Conservation (phyloP, 2,329 filamentous ascomycete species). For the Scleromitrula shiraiana region DNA sequence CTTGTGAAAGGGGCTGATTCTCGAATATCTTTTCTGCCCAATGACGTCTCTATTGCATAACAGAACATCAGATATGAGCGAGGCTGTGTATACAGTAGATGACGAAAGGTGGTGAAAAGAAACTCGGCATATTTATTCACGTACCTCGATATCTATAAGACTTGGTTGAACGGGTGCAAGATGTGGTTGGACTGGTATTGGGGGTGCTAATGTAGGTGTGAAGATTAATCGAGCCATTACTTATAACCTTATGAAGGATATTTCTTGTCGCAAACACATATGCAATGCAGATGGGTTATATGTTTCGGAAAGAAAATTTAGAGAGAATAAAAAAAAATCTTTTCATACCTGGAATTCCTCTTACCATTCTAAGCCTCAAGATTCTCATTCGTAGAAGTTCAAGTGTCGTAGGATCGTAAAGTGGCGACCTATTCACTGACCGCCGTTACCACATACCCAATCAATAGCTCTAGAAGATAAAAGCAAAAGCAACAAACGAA, state of each 20-base stretch:
- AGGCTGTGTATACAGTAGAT: no score
- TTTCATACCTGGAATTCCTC: conserved; percentile 38
- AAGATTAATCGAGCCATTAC: conserved; percentile 18
- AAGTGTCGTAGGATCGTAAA: conserved; percentile 48
- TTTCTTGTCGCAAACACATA: background rate
- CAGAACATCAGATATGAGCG: conserved; percentile 13
- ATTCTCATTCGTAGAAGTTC: conserved; percentile 42
- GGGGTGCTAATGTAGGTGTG: conserved; percentile 19
- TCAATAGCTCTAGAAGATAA: no score
- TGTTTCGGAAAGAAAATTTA: background rate
- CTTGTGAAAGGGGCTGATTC: conserved; percentile 41
- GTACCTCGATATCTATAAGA: conserved; percentile 22
- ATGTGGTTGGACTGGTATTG: conserved; percentile 14
- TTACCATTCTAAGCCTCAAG: conserved; percentile 43
- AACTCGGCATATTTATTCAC: background rate
- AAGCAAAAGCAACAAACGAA: no score
- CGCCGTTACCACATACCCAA: conserved; percentile 18
- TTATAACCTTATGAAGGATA: background rate
- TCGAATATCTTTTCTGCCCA: conserved; percentile 57
- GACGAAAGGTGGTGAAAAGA: no score
- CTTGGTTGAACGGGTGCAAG: conserved; percentile 15
- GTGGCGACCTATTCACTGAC: conserved; percentile 37
- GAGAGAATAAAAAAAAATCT: background rate
- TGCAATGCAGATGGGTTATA: background rate
- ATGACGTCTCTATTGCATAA: conserved; percentile 38